Percentiles rank a stretch among this genome's conserved stretches.
phyloP scores from a whole-genome alignment of 2,329 filamentous ascomycete genomes.

The Metarhizium rileyi region DNA sequence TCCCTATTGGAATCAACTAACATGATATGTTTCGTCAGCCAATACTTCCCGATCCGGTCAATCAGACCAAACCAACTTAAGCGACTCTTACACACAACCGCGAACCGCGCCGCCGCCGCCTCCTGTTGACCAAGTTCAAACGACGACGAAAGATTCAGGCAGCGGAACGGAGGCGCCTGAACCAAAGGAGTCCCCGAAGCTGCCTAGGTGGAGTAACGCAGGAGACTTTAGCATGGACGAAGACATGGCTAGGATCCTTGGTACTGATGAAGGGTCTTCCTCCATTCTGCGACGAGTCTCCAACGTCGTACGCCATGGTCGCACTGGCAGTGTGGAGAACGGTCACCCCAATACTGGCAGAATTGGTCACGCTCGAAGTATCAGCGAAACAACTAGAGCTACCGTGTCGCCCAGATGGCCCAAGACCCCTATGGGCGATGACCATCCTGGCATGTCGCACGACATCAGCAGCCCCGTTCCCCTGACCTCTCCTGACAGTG shows the following conservation, averaged over 20 bases:
- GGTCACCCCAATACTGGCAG: constrained; percentile 27
- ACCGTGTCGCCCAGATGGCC: constrained; percentile 60
- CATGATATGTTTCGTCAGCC: background rate
- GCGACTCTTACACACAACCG: constrained; percentile 48
- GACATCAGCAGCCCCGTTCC: constrained; percentile 67
- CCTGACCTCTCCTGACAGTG: constrained; percentile 54
- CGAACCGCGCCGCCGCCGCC: constrained; percentile 45
- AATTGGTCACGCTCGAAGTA: constrained; percentile 47
- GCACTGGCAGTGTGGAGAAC: constrained; percentile 70
- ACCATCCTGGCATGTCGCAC: constrained; percentile 33
- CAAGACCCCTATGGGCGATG: constrained; percentile 53
- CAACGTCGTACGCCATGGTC: constrained; percentile 85
- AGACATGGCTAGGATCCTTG: constrained; percentile 84
- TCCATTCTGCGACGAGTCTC: constrained; percentile 83
- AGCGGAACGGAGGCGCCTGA: constrained; percentile 31
- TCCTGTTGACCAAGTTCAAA: constrained; percentile 18
- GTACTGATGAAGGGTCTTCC: constrained; percentile 64
- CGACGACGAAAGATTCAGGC: constrained; percentile 37
- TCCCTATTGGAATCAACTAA: background rate
- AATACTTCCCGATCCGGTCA: constrained; percentile 1
- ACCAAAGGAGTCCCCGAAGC: constrained; percentile 51
- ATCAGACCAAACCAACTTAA: constrained; percentile 17
- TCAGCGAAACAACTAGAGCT: constrained; percentile 57
- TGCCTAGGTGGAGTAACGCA: constrained; percentile 67
- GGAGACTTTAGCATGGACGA: constrained; percentile 92